Base-by-base conservation (phyloP, 345 rosid genomes). In the Mercurialis annua region DNA sequence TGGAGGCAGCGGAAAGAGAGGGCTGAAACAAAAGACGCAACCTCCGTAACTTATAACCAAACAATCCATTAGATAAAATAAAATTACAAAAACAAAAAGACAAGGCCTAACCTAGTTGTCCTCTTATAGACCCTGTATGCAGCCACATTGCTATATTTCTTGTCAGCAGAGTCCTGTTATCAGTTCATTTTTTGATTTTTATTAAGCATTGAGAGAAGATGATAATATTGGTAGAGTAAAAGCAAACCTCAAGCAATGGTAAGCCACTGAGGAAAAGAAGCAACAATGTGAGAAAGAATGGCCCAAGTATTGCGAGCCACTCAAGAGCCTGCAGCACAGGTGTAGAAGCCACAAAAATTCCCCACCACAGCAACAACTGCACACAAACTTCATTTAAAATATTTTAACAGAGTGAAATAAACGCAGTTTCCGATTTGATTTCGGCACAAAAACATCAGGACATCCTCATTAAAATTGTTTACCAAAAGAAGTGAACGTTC, bases 321-420 rank as follows among this genome's bases (percentile, higher is more conserved):
- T 90, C 92, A 10, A 82, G 82, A 74, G 87, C 91, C 70, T 82
- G 77, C 56, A 90, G 92, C 46, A 87, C 81, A 15, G 98, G 87
- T 44, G 85, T 18, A 31, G 98, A 68, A 59, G 92, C 90, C 73
- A 89, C 83, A 65, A 85, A 90, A 70, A 93, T 67, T 33, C 94
- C 98, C 97, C 98, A 93, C 92, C 94, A 89, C 1, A 90, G 86
- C n/a, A 88, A 64, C 65, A 90, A 85, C 97, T 93, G 84, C 63
- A 14, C 24, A 56, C 23, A 61, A 49, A 60, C 68, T 68, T 64
- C 52, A n/a, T 67, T 46, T 40, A 26, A 8, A 46, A 21, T 64
- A 31, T 15, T 18, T 31, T 20, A 31, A 34, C 0, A 5, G 4
- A 17, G 23, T 62, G 38, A 51, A 10, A 65, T 38, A 7, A 15